Percentiles rank a stretch among this genome's conserved stretches.
These are phyloP conservation scores for Spergularia bocconei DNA, from an alignment of 148 eudicot species.

Conservation along the genomic window DNA sequence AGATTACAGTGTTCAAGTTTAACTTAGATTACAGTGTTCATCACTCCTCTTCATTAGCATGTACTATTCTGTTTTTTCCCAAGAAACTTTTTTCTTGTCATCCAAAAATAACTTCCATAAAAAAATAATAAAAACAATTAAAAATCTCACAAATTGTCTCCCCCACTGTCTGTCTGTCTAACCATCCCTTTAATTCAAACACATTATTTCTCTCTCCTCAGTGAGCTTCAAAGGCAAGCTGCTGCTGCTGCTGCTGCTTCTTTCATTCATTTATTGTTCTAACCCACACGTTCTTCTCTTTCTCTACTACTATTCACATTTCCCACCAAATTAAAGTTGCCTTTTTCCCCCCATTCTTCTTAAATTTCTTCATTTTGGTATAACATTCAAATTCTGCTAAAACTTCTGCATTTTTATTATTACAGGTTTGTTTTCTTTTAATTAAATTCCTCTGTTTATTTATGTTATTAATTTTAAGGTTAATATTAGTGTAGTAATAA, in stretches of 20 bases:
- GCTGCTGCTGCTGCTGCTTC: not conserved
- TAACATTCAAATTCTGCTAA: not conserved
- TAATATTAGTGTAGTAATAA: no score
- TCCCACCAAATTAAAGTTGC: not conserved
- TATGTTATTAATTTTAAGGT: not conserved
- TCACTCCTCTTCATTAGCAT: no score
- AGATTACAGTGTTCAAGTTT: no score
- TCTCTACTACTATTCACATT: not conserved
- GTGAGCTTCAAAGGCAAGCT: not conserved
- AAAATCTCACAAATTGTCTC: not conserved
- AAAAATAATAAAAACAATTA: slow-evolving; percentile 1
- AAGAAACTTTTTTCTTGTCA: no score
- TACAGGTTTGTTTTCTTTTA: slow-evolving; percentile 15
- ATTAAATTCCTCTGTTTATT: no score
- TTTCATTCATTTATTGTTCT: slow-evolving; percentile 7
- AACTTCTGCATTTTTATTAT: not conserved
- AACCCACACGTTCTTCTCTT: slow-evolving; percentile 10
- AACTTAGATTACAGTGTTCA: no score
- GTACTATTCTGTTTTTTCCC: no score
- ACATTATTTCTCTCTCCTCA: not conserved
- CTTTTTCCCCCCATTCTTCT: not conserved
- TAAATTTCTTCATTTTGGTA: not conserved
- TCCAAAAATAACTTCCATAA: not conserved
- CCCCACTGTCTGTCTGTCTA: not conserved
- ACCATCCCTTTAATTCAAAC: slow-evolving; percentile 28